Conservation (phyloP, 1,284 basidiomycete species). For the Ceratobasidium sp. region DNA sequence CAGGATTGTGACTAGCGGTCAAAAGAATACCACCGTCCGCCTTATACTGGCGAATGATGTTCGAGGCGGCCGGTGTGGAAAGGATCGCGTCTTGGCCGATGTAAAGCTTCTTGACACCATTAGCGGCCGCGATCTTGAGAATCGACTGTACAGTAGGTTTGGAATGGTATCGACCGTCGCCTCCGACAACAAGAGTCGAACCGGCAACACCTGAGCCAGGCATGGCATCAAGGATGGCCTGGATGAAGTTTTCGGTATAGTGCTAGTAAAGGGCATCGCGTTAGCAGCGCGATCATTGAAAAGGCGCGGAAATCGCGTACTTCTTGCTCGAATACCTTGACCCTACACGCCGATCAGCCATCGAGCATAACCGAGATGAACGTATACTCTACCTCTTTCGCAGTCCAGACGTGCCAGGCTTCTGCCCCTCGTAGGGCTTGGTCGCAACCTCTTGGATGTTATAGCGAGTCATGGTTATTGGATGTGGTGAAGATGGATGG, state of each 20-base stretch:
- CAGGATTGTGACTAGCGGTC: conserved; percentile 98
- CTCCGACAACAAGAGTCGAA: conserved; percentile 93
- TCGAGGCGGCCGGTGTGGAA: conserved; percentile 96
- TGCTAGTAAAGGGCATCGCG: conserved; percentile 65
- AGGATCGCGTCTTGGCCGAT: conserved; percentile 91
- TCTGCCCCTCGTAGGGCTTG: conserved; percentile 89
- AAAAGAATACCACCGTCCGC: conserved; percentile 97
- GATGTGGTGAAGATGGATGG: conserved; percentile 6
- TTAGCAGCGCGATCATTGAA: not conserved
- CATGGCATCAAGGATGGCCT: conserved; percentile 94
- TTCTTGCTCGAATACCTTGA: conserved; percentile 93
- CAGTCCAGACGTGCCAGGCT: conserved; percentile 94
- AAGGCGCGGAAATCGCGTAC: conserved; percentile 59
- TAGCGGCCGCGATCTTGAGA: conserved; percentile 91
- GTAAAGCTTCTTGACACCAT: conserved; percentile 89
- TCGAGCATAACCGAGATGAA: conserved; percentile 34
- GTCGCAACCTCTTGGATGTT: conserved; percentile 60
- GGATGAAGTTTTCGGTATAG: conserved; percentile 99
- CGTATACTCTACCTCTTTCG: conserved; percentile 78
- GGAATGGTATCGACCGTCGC: conserved; percentile 95
- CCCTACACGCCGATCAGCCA: conserved; percentile 63
- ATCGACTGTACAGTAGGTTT: conserved; percentile 92
- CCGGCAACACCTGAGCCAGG: conserved; percentile 74
- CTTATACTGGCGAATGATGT: conserved; percentile 95
- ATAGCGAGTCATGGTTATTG: conserved; percentile 45